A percentile compares a stretch with the other conserved stretches of the same genome.
Evolutionary conservation across 1,284 basidiomycete species (phyloP).

Genomic region (Ceratobasidium sp.): DNA sequence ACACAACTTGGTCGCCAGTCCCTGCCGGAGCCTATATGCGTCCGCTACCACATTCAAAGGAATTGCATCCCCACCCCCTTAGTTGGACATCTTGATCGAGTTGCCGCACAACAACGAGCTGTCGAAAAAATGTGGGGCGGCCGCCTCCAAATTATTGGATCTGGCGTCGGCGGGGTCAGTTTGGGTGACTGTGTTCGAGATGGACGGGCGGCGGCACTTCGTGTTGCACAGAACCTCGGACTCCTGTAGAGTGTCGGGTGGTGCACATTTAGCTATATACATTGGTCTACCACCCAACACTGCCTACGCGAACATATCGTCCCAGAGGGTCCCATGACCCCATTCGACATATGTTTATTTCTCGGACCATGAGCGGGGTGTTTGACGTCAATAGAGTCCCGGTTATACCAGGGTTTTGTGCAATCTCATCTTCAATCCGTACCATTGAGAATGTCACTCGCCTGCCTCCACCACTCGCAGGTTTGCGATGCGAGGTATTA

Average conservation of each 20-base stretch:
- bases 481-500: conserved; percentile 16
- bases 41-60: conserved; percentile 62
- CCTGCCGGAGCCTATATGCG: conserved; percentile 66
- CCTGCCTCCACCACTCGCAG: not conserved
- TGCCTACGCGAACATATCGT: conserved; percentile 18
- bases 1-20: conserved; percentile 46
- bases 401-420: not conserved
- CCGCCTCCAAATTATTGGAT: conserved; percentile 77
- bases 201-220: conserved; percentile 56
- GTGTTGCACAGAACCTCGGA: not conserved
- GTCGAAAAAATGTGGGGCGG: conserved; percentile 61
- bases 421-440: conserved; percentile 9
- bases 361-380: not conserved
- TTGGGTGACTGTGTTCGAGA: conserved; percentile 87
- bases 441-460: conserved; percentile 13
- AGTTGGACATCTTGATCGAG: conserved; percentile 75
- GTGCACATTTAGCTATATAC: not conserved
- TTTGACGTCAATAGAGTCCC: not conserved
- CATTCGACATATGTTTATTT: conserved; percentile 27
- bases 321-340: not conserved
- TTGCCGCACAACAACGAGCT: conserved; percentile 64
- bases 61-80: conserved; percentile 85
- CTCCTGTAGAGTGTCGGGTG: not conserved
- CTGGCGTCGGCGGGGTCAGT: conserved; percentile 88
- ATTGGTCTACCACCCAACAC: conserved; percentile 16